A percentile compares a stretch with the other conserved stretches of the same genome.
phyloP scores from a whole-genome alignment of 2,329 filamentous ascomycete genomes.

The Didymellaceae sp. region DNA sequence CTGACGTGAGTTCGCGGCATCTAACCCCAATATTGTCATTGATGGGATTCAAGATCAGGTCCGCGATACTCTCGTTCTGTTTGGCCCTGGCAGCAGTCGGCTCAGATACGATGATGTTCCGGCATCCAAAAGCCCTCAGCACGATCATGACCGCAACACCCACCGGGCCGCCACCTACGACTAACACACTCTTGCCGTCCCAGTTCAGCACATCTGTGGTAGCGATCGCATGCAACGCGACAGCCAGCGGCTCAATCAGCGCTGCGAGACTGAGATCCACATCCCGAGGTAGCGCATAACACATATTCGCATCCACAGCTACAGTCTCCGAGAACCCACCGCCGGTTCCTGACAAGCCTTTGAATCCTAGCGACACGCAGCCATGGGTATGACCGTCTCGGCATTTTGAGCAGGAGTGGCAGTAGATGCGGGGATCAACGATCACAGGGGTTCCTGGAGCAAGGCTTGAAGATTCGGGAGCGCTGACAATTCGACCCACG shows the following conservation, averaged over 20 bases:
- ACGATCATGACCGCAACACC: constrained; percentile 32
- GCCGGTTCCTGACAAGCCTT: constrained; percentile 33
- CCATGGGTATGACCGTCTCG: constrained; percentile 23
- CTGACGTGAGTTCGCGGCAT: constrained; percentile 36
- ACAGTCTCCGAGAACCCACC: constrained; percentile 38
- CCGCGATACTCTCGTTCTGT: constrained; percentile 33
- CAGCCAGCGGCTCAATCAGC: constrained; percentile 40
- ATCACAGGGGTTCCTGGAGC: constrained; percentile 35
- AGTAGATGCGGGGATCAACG: constrained; percentile 40
- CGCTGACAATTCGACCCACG: constrained; percentile 33
- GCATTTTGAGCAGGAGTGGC: constrained; percentile 32
- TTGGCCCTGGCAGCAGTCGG: constrained; percentile 26
- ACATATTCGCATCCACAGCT: constrained; percentile 30
- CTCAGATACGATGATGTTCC: constrained; percentile 36
- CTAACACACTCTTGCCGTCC: constrained; percentile 24
- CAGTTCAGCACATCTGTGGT: constrained; percentile 18
- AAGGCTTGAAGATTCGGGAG: constrained; percentile 27
- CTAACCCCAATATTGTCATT: constrained; percentile 36
- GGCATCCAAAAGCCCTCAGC: constrained; percentile 28
- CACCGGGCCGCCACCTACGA: constrained; percentile 39
- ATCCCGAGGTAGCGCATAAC: constrained; percentile 31
- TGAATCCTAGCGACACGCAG: constrained; percentile 34
- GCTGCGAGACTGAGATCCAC: constrained; percentile 33
- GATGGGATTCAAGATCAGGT: constrained; percentile 36
- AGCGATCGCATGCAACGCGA: constrained; percentile 40